Evolutionary conservation across 495 filamentous ascomycete species (phyloP), one percentile per base, ranked within the genome.

Genomic region (Aspergillus cristatus): DNA sequence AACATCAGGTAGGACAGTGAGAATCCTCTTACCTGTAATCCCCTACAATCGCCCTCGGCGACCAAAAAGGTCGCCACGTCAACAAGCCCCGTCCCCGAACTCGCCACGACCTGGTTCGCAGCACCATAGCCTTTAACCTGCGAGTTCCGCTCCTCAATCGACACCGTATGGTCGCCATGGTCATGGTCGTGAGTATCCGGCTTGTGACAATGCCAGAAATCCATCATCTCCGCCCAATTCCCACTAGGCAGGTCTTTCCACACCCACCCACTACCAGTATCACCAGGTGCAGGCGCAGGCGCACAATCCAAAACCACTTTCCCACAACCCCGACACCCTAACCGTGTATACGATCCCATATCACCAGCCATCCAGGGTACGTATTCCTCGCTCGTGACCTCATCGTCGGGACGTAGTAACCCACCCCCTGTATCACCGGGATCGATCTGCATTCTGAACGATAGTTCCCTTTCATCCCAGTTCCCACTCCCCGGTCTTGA

Each of bases 161-260:
- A 36, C 7, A 50, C 42, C n/a, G 50, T 43, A 24, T 42, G 46
- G 14, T 46, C 49, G 18, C 42, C 50, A 18, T 43, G 44, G 14
- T 70, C 46, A n/a, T 48, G 48, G 16, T 58, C 54, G 26, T 71
- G 62, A 4, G 63, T 63, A 38, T 76, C 62, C 30, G 87, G 91
- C 53, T 96, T 97, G 57, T 98, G 91, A 54, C 91, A 99, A 59
- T 99, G 91, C 91, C 91, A 99, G 48, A 96, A 94, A 54, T 99
- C 91, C 91, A 99, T 99, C 93, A 97, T 96, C 58, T 99, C 91
- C 1, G 90, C 91, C 91, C 91, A 99, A 50, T 94, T 91, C 41
- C 89, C 86, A 47, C 86, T 94, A 1, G 91, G 91, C 3, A 98
- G 70, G 50, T 97, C 88, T 60, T 89, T 94, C 91, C 93, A 98